Percentiles rank a stretch among this genome's conserved stretches.
phyloP scores from a whole-genome alignment of 1,284 basidiomycete genomes.

The Microbotryomycetes sp. region DNA sequence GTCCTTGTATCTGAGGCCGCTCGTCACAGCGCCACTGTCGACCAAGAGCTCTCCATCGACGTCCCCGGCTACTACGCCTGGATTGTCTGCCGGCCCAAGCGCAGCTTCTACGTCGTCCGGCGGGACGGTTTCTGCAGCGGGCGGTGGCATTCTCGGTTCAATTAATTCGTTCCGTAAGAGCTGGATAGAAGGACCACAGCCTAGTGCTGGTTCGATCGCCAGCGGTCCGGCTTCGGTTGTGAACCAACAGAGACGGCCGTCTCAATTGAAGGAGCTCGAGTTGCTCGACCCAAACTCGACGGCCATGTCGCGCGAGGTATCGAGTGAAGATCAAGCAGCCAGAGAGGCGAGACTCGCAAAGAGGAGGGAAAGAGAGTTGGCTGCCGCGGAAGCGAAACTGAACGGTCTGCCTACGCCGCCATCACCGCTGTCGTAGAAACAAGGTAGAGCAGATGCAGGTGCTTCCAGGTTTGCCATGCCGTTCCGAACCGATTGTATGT shows the following conservation, averaged over 20 bases:
- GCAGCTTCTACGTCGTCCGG: not conserved
- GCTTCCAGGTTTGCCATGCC: too few relatives aligned
- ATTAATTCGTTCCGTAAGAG: not conserved
- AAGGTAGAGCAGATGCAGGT: too few relatives aligned
- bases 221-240: too few relatives aligned
- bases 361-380: not conserved
- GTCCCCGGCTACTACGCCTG: not conserved
- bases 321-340: not conserved
- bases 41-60: not conserved
- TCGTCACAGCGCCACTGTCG: not conserved
- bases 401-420: not conserved
- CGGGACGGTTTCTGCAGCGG: too few relatives aligned
- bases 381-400: not conserved
- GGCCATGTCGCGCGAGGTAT: not conserved
- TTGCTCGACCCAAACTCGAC: not conserved
- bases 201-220: not conserved
- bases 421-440: too few relatives aligned
- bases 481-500: too few relatives aligned
- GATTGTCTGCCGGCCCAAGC: not conserved
- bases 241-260: not conserved
- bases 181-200: not conserved
- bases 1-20: not conserved
- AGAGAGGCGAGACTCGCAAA: not conserved
- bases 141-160: not conserved
- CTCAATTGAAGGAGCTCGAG: not conserved